Percentiles rank a stretch among this genome's conserved stretches.
Conservation (phyloP, 1,139 yeast species). For the Arxiozyma slooffiae region DNA sequence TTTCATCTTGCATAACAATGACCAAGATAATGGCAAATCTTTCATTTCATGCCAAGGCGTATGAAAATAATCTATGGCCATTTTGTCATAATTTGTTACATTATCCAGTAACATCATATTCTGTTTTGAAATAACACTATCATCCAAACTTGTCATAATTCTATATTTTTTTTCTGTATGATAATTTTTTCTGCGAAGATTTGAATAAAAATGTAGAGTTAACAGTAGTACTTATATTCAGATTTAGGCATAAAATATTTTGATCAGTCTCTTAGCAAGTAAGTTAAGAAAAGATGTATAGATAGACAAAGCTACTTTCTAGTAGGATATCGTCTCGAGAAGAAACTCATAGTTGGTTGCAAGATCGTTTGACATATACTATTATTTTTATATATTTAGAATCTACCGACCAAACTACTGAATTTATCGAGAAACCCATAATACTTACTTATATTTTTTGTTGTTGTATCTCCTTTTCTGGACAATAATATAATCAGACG, state of each 20-base stretch:
- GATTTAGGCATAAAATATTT: neutral
- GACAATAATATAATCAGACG: neutral
- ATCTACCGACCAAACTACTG: neutral
- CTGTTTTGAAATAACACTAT: constrained; percentile 22
- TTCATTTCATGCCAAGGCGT: constrained; percentile 12
- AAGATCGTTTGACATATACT: neutral
- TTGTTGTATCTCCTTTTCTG: neutral
- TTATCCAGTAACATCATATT: constrained; percentile 27
- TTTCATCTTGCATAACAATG: constrained; percentile 21
- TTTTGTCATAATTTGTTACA: constrained; percentile 24
- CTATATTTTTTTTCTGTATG: no score
- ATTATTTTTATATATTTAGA: no score
- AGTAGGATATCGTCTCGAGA: neutral
- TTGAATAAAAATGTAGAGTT: neutral
- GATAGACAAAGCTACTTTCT: no score
- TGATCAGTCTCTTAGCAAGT: neutral
- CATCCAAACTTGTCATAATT: constrained; percentile 23
- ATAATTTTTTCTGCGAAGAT: no score
- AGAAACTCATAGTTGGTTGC: neutral
- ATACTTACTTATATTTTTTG: neutral
- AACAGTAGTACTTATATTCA: neutral
- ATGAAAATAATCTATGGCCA: constrained; percentile 28
- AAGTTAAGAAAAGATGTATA: no score
- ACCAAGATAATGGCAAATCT: constrained; percentile 21
- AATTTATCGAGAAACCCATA: neutral